Conservation (phyloP, 768 basidiomycete genomes). For the Amanita muscaria region DNA sequence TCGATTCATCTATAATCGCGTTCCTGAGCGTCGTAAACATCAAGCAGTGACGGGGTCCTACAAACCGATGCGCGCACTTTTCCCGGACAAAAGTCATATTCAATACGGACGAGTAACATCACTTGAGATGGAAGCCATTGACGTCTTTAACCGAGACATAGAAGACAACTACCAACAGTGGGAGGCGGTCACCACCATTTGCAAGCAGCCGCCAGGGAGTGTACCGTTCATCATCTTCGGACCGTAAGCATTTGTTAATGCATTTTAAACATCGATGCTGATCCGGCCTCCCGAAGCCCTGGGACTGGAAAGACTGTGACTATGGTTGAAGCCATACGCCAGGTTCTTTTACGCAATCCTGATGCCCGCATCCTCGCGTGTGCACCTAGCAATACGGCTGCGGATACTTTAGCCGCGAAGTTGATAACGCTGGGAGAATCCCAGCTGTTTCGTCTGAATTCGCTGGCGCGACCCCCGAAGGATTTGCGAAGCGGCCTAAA, state of each 20-base stretch:
- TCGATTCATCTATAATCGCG: slow-evolving; percentile 46
- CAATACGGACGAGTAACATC: slow-evolving; percentile 15
- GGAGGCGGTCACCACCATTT: slow-evolving; percentile 41
- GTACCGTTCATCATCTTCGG: slow-evolving; percentile 55
- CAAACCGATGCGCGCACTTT: slow-evolving; percentile 34
- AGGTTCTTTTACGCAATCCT: slow-evolving; percentile 40
- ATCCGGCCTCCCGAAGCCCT: slow-evolving; percentile 25
- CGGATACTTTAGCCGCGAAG: slow-evolving; percentile 44
- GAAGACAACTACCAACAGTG: slow-evolving; percentile 38
- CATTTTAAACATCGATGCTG: too few species aligned
- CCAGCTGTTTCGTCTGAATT: slow-evolving; percentile 45
- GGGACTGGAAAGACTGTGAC: slow-evolving; percentile 67
- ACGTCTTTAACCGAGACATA: slow-evolving; percentile 25
- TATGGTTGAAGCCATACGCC: slow-evolving; percentile 52
- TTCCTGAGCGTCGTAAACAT: slow-evolving; percentile 46
- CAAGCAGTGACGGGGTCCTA: slow-evolving; percentile 36
- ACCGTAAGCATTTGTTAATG: slow-evolving; percentile 37
- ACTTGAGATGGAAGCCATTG: slow-evolving; percentile 15
- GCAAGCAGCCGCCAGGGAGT: slow-evolving; percentile 34
- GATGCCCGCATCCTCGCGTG: slow-evolving; percentile 47
- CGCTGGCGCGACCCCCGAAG: slow-evolving; percentile 32
- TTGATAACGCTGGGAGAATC: slow-evolving; percentile 26
- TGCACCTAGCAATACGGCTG: slow-evolving; percentile 62
- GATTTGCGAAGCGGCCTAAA: slow-evolving; percentile 31
- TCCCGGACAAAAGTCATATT: slow-evolving; percentile 29